Percentiles rank a stretch among this genome's conserved stretches.
These are phyloP conservation scores for Colletotrichum lini DNA, from an alignment of 2,329 filamentous ascomycete species.

Conservation along the genomic window DNA sequence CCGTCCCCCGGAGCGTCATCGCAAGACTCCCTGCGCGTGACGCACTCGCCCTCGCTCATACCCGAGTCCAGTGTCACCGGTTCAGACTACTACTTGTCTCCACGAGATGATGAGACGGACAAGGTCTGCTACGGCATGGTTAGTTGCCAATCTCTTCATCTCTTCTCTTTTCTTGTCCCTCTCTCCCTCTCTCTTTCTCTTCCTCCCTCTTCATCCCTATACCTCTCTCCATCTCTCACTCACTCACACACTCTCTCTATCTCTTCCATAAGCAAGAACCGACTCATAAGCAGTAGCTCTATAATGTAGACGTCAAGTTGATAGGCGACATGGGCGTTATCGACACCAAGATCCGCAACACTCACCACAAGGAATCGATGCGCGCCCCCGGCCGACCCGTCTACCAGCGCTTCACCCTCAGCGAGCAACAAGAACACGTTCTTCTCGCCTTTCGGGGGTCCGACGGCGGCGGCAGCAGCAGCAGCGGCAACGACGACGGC, in stretches of 20 bases:
- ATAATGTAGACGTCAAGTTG: slow-evolving; percentile 47
- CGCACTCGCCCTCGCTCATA: slow-evolving; percentile 26
- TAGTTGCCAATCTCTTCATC: slow-evolving; percentile 8
- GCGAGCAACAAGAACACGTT: slow-evolving; percentile 43
- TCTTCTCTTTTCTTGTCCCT: background rate
- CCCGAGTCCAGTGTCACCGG: slow-evolving; percentile 24
- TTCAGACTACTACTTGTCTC: slow-evolving; percentile 27
- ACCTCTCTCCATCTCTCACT: accelerated
- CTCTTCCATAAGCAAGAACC: background rate
- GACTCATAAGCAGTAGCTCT: slow-evolving; percentile 43
- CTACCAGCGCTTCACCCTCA: slow-evolving; percentile 44
- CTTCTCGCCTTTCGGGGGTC: slow-evolving; percentile 42
- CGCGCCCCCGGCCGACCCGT: background rate
- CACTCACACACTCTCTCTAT: no score
- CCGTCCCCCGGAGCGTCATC: slow-evolving; percentile 19
- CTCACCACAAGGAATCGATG: slow-evolving; percentile 16
- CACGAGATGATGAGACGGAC: slow-evolving; percentile 34
- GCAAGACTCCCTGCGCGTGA: slow-evolving; percentile 24
- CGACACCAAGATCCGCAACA: slow-evolving; percentile 40
- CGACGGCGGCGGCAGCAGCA: no score
- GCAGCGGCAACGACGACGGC: slow-evolving; percentile 38
- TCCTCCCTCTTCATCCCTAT: background rate
- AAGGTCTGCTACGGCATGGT: slow-evolving; percentile 50
- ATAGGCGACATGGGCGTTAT: slow-evolving; percentile 44
- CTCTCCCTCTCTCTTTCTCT: background rate